These are phyloP conservation scores for Plenodomus tracheiphilus DNA, from an alignment of 2,329 filamentous ascomycete species.

Conservation along the genomic window DNA sequence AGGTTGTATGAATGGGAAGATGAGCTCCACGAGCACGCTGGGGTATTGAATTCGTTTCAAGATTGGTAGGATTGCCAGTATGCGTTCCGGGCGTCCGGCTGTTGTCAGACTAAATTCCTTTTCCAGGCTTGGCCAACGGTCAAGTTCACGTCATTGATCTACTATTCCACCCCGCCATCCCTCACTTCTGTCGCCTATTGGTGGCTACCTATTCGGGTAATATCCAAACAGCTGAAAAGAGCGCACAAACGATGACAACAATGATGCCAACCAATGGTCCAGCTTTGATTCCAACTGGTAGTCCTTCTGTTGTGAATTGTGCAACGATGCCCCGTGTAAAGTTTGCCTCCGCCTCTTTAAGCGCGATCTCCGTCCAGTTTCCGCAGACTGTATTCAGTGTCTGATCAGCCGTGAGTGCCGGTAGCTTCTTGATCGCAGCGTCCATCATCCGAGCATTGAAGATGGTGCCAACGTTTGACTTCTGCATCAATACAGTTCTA, in stretches of 20 bases:
- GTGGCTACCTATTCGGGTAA: constrained; percentile 14
- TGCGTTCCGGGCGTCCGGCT: too few relatives aligned
- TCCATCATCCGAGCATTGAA: constrained; percentile 48
- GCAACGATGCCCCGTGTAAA: constrained; percentile 50
- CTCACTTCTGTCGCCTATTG: background rate
- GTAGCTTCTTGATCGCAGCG: constrained; percentile 44
- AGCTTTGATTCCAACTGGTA: constrained; percentile 35
- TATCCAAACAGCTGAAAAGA: constrained; percentile 32
- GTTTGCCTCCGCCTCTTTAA: constrained; percentile 50
- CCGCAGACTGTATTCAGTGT: constrained; percentile 51
- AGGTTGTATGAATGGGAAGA: too few relatives aligned
- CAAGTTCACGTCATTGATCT: background rate
- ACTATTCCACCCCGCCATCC: background rate
- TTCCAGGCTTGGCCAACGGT: background rate
- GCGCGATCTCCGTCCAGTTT: constrained; percentile 51
- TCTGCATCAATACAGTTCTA: constrained; percentile 52
- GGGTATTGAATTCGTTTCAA: too few relatives aligned
- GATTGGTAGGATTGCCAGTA: too few relatives aligned
- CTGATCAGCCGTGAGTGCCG: constrained; percentile 45
- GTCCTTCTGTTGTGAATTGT: constrained; percentile 34
- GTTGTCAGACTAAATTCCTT: too few relatives aligned
- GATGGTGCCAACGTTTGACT: constrained; percentile 49
- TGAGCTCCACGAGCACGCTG: too few relatives aligned
- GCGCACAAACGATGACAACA: constrained; percentile 12
- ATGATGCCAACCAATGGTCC: constrained; percentile 26